Evolutionary conservation across 1,284 basidiomycete species (phyloP), one percentile per base, ranked within the genome.

Genomic region (Marasmius tenuissimus): DNA sequence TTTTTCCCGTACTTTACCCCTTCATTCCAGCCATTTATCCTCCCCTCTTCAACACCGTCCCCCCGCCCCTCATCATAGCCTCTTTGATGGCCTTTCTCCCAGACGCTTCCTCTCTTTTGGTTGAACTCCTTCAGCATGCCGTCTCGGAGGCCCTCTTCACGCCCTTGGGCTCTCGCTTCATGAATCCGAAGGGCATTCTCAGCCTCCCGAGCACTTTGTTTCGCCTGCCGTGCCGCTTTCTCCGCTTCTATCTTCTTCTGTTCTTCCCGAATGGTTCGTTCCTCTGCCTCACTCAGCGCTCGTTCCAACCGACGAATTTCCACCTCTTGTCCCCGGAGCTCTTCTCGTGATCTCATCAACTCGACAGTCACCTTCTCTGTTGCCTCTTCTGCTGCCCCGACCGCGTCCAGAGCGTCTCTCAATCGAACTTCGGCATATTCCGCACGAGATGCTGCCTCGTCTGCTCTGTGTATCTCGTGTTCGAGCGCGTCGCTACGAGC

Each of bases 401-500:
- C 72, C 40, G 79, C 76, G 8, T 73, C 67, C 11, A 72, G 66
- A 11, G 77, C 67, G 53, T 85, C 82, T 47, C 75, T 80, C 57
- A 78, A 77, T 52, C 77, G 77, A 16, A 73, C 69, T 71, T 88
- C 86, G 39, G 86, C 82, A 42, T 76, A 76, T 59, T 81, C 80
- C 50, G 84, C 85, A 33, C 85, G 80, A 47, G 75, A 68, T 58
- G 80, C 80, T 0, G 83, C 82, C 42, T 81, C 76, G 58, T 83
- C 81, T 33, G 81, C 84, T 51, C 82, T 76, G 48, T 80, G 79
- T 60, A 78, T 81, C 73, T 88, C 86, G 61, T 78, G 74, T 67
- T 88, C 84, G 35, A 89, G 76, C 48, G 81, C 78, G 57, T 86
- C 84, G 39, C 78, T 80, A 4, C 85, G 81, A 54, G 73, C 76